Evolutionary conservation across 345 rosid genomes (phyloP).

Genomic region (Eutrema yunnanense): DNA sequence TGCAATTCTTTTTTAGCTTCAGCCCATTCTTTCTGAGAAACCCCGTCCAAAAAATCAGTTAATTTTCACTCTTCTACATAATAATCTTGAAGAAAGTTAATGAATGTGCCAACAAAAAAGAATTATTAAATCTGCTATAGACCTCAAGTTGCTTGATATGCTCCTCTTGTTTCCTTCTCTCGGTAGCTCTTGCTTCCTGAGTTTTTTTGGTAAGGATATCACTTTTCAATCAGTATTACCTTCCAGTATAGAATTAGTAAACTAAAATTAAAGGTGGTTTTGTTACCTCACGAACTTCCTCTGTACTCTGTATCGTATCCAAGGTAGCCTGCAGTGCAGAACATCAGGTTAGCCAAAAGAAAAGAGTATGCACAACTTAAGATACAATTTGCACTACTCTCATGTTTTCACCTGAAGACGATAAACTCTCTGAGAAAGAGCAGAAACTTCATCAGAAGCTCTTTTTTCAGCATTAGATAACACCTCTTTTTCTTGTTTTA

Average conservation of each 20-base stretch:
- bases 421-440: constrained; percentile 71
- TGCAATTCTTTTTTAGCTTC: constrained; percentile 85
- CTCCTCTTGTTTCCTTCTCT: constrained; percentile 79
- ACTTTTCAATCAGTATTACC: neutral
- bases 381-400: neutral
- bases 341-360: constrained; percentile 25
- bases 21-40: constrained; percentile 85
- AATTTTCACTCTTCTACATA: neutral
- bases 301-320: constrained; percentile 79
- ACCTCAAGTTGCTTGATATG: constrained; percentile 73
- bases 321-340: constrained; percentile 76
- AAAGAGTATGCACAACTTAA: neutral
- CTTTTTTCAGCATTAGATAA: constrained; percentile 80
- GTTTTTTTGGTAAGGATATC: constrained; percentile 3
- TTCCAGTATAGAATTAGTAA: neutral
- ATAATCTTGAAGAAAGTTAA: neutral
- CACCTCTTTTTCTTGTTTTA: constrained; percentile 78
- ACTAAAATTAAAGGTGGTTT: neutral
- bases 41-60: constrained; percentile 1
- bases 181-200: constrained; percentile 78
- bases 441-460: constrained; percentile 82
- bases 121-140: constrained; percentile 7
- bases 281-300: constrained; percentile 85
- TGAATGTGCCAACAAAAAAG: neutral
- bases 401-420: constrained; percentile 65